Evolutionary conservation across 768 basidiomycete genomes (phyloP), one percentile per base, ranked within the genome.

Genomic region (Pleurotus salmoneostramineus): DNA sequence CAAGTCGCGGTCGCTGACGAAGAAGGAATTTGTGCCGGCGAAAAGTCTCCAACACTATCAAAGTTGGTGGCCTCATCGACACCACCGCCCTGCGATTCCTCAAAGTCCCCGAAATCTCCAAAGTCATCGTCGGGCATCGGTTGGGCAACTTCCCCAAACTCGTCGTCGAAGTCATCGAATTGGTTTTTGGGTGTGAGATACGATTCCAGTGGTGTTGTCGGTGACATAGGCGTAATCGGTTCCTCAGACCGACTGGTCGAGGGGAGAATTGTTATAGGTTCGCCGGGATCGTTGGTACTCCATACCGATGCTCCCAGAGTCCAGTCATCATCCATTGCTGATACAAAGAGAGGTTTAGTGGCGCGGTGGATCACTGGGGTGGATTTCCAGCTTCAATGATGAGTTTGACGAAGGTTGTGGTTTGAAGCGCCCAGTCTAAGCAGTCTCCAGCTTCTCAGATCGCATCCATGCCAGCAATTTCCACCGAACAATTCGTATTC

Each of bases 41-140:
- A 71, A 66, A 82, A 77, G 15, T 61, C 68, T 11, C 60, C 66
- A 21, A 63, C 65, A 35, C 72, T 75, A 15, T 61, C 67, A 61
- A 84, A 81, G 15, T 67, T 66, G 56, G 66, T 47, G 71, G 67
- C 37, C 66, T 61, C 36, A 62, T 58, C 32, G 1, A 10, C 37
- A 12, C 12, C 8, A n/a, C 64, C 60, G 55, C 62, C 68, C 60
- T 76, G 66, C 68, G 79, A 84, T 61, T 90, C 90, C 63, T 85
- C 91, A 69, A 93, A 93, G 66, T 94, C 93, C 14, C 88, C 91
- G 71, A 93, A 93, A 63, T 93, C 91, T 50, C 85, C 90, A 71
- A 92, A 92, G 58, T 92, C 90, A 63, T 92, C 93, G 47, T 75
- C 72, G 40, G 72, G 74, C n/a, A 71, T 76, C 12, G 79, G 77